Percentiles rank a stretch among this genome's conserved stretches.
Evolutionary conservation across 2,329 filamentous ascomycete species (phyloP).

Genomic region (Chrysoporthe deuterocubensis): DNA sequence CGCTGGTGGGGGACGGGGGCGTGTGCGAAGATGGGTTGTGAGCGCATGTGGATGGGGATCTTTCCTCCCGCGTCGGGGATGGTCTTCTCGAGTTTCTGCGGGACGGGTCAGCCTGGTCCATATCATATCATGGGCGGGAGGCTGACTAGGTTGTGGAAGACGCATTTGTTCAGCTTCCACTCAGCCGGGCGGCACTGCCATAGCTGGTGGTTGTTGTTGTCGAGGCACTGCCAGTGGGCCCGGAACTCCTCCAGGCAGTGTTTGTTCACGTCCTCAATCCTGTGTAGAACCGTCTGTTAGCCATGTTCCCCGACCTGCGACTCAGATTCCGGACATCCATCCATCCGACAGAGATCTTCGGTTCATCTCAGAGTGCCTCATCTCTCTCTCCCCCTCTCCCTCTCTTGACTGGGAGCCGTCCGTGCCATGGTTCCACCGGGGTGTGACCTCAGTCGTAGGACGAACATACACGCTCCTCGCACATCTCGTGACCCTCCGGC

Average conservation of each 20-base stretch:
- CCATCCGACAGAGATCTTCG: not conserved
- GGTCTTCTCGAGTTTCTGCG: conserved; percentile 77
- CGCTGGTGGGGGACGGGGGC: conserved; percentile 40
- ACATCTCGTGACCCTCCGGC: conserved; percentile 93
- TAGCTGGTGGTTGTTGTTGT: conserved; percentile 96
- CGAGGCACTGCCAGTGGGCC: conserved; percentile 91
- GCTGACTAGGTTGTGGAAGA: conserved; percentile 92
- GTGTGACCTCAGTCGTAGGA: not conserved
- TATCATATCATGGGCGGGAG: not conserved
- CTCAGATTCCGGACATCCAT: not conserved
- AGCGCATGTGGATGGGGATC: conserved; percentile 74
- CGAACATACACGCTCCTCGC: conserved; percentile 87
- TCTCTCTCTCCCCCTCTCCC: not conserved
- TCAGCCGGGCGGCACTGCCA: conserved; percentile 93
- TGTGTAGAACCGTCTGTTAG: conserved; percentile 43
- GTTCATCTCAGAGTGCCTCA: not conserved
- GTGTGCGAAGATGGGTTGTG: conserved; percentile 65
- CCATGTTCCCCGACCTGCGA: not conserved
- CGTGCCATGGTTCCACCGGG: not conserved
- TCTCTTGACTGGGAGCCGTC: not conserved
- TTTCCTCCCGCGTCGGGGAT: conserved; percentile 75
- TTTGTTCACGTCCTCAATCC: conserved; percentile 94
- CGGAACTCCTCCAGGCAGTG: conserved; percentile 91
- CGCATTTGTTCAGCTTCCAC: conserved; percentile 91
- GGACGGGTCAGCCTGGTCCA: not conserved